These are phyloP conservation scores for Xylariaceae sp. DNA, from an alignment of 2,329 filamentous ascomycete genomes.

Conservation along the genomic window DNA sequence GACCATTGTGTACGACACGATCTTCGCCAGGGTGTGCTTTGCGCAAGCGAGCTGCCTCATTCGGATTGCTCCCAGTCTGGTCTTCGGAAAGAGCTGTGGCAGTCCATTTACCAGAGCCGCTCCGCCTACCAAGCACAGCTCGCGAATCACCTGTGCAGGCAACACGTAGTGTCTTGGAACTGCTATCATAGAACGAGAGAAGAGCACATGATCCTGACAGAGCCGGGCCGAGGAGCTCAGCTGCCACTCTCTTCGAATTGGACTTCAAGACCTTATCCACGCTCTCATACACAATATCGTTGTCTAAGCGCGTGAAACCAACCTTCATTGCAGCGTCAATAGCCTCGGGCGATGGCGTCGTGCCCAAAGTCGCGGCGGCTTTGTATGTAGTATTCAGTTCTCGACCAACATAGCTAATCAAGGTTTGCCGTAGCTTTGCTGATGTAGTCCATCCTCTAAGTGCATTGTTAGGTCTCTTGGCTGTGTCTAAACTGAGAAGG, in stretches of 20 bases:
- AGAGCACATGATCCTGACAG: conserved; percentile 97
- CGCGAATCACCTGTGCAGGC: conserved; percentile 97
- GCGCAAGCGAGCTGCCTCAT: conserved; percentile 82
- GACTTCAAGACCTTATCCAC: conserved; percentile 90
- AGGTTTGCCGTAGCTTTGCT: conserved; percentile 87
- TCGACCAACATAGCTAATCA: conserved; percentile 91
- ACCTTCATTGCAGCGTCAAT: conserved; percentile 92
- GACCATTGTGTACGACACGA: conserved; percentile 84
- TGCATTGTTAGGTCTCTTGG: conserved; percentile 24
- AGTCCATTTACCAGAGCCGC: conserved; percentile 84
- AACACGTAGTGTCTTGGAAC: conserved; percentile 85
- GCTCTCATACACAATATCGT: conserved; percentile 94
- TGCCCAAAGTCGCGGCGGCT: conserved; percentile 64
- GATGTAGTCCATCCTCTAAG: conserved; percentile 95
- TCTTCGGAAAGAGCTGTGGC: conserved; percentile 90
- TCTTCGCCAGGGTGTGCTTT: conserved; percentile 89
- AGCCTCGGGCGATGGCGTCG: conserved; percentile 76
- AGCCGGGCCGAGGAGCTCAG: conserved; percentile 89
- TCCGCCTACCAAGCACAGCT: conserved; percentile 85
- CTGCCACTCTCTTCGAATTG: conserved; percentile 87
- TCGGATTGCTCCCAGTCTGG: conserved; percentile 88
- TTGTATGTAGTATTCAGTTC: conserved; percentile 95
- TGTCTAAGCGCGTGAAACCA: conserved; percentile 85
- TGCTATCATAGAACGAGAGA: conserved; percentile 93
- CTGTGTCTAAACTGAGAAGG: not conserved